These are phyloP conservation scores for Aurifilum marmelostoma DNA, from an alignment of 2,329 filamentous ascomycete genomes.

Conservation along the genomic window DNA sequence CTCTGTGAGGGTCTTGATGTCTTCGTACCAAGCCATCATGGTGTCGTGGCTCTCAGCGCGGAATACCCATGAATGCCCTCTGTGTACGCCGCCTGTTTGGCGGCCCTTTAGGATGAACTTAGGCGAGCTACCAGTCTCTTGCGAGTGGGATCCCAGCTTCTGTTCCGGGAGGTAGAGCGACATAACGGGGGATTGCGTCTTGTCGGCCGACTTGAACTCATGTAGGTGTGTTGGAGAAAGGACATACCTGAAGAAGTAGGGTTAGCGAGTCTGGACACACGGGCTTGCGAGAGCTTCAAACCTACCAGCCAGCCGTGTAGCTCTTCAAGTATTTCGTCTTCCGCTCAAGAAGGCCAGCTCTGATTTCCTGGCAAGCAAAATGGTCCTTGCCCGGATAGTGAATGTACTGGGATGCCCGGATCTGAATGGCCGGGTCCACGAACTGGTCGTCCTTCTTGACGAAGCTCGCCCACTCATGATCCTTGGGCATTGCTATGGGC, in stretches of 20 bases:
- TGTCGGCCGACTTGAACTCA: slow-evolving; percentile 98
- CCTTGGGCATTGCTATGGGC: slow-evolving; percentile 90
- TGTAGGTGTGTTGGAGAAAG: slow-evolving; percentile 95
- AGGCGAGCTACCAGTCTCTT: slow-evolving; percentile 80
- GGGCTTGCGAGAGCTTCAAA: neutral
- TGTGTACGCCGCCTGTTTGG: slow-evolving; percentile 90
- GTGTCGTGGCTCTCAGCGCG: slow-evolving; percentile 79
- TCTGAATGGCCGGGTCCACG: slow-evolving; percentile 79
- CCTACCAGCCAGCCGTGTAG: slow-evolving; percentile 92
- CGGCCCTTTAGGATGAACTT: slow-evolving; percentile 98
- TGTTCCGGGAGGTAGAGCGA: slow-evolving; percentile 93
- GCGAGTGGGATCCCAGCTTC: slow-evolving; percentile 90
- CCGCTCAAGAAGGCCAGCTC: slow-evolving; percentile 88
- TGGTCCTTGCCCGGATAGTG: slow-evolving; percentile 91
- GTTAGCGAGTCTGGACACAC: neutral
- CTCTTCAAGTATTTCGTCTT: slow-evolving; percentile 99
- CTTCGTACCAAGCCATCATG: slow-evolving; percentile 96
- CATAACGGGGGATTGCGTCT: slow-evolving; percentile 90
- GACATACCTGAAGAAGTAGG: slow-evolving; percentile 72
- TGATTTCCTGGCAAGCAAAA: slow-evolving; percentile 78
- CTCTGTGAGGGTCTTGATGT: slow-evolving; percentile 87
- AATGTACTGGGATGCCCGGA: slow-evolving; percentile 80
- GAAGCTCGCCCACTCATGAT: slow-evolving; percentile 87
- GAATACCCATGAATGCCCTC: slow-evolving; percentile 75
- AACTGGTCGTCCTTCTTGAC: slow-evolving; percentile 82